Conservation (phyloP, 768 basidiomycete genomes). For the Ephemerocybe angulata region DNA sequence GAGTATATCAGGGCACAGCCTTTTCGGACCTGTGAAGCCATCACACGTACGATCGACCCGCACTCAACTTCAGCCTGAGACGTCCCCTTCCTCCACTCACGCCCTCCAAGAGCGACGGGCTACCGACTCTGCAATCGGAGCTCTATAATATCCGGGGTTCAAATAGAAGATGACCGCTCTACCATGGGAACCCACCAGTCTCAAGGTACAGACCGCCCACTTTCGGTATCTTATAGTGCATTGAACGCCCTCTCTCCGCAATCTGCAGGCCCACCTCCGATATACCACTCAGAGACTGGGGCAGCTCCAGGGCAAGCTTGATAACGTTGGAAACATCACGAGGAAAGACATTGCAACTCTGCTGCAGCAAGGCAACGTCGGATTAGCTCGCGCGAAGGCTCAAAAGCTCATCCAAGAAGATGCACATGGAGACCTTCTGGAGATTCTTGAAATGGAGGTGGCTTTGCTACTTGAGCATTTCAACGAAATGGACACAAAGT, state of each 20-base stretch:
- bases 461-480: constrained; percentile 59
- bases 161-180: background rate
- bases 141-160: too few species aligned
- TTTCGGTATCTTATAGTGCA: background rate
- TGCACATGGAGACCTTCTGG: constrained; percentile 55
- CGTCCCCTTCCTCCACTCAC: too few species aligned
- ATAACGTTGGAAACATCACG: constrained; percentile 58
- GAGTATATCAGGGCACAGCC: too few species aligned
- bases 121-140: too few species aligned
- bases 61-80: too few species aligned
- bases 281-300: constrained; percentile 62
- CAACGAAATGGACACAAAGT: constrained; percentile 52
- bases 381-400: constrained; percentile 68
- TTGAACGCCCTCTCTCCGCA: background rate
- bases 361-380: constrained; percentile 57
- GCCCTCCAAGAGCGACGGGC: too few species aligned
- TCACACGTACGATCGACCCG: too few species aligned
- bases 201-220: background rate
- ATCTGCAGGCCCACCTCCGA: constrained; percentile 54
- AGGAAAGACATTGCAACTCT: constrained; percentile 66
- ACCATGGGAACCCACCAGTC: background rate
- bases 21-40: too few species aligned
- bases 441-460: constrained; percentile 62
- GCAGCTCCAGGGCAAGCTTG: constrained; percentile 67
- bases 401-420: constrained; percentile 66